These are phyloP conservation scores for Strobilomyces dryophilus DNA, from an alignment of 768 basidiomycete genomes.

Conservation along the genomic window DNA sequence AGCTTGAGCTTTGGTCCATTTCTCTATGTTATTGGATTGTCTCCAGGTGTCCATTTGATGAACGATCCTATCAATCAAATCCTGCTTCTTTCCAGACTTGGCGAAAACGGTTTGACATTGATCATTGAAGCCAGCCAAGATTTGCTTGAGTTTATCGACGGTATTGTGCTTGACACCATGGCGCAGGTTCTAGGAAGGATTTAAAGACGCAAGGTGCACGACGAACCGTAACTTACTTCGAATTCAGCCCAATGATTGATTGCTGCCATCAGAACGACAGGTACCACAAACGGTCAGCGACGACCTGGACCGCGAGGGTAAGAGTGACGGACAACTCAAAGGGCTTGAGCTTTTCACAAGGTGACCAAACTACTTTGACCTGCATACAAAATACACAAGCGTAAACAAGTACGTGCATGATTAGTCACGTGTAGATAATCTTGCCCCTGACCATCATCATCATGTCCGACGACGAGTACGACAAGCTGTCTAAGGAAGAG, in stretches of 20 bases:
- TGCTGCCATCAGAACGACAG: slow-evolving; percentile 49
- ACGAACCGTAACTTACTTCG: slow-evolving; percentile 47
- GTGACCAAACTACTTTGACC: slow-evolving; percentile 15
- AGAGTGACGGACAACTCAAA: slow-evolving; percentile 3
- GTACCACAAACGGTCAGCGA: slow-evolving; percentile 4
- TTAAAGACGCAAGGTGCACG: slow-evolving; percentile 13
- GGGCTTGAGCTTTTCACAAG: slow-evolving; percentile 5
- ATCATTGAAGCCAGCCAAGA: slow-evolving; percentile 73
- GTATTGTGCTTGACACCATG: slow-evolving; percentile 73
- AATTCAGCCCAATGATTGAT: slow-evolving; percentile 67
- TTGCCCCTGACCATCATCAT: slow-evolving; percentile 26
- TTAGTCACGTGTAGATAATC: slow-evolving; percentile 28
- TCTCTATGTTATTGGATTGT: slow-evolving; percentile 50
- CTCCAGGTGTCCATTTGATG: slow-evolving; percentile 59
- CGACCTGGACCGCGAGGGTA: slow-evolving; percentile 10
- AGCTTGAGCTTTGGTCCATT: slow-evolving; percentile 65
- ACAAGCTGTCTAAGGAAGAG: slow-evolving; percentile 73
- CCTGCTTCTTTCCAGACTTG: slow-evolving; percentile 84
- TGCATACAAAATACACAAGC: slow-evolving; percentile 27
- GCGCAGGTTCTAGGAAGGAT: slow-evolving; percentile 53
- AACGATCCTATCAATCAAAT: slow-evolving; percentile 75
- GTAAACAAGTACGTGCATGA: slow-evolving; percentile 24
- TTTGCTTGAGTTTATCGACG: slow-evolving; percentile 82
- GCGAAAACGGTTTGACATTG: slow-evolving; percentile 64
- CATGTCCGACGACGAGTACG: slow-evolving; percentile 54